These are phyloP conservation scores for Taphrina sp. DNA, from an alignment of 1,139 yeast genomes.

Conservation along the genomic window DNA sequence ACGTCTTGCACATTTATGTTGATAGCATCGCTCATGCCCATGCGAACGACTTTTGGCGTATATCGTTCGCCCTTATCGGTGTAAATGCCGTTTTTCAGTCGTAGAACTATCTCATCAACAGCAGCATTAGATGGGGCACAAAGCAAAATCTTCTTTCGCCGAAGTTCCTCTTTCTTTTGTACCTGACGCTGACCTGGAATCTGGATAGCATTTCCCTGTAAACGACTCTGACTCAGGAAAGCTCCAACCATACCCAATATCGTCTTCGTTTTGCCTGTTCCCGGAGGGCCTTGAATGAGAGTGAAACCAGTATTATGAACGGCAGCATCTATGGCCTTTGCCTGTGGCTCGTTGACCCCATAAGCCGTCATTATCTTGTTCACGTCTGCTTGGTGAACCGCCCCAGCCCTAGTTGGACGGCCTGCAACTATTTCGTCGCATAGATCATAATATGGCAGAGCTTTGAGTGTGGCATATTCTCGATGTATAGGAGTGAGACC, in stretches of 20 bases:
- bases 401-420: constrained; percentile 40
- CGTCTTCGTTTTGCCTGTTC: constrained; percentile 97
- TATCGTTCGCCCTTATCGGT: constrained; percentile 51
- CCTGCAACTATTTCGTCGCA: constrained; percentile 64
- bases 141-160: constrained; percentile 58
- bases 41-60: constrained; percentile 73
- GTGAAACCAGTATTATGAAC: constrained; percentile 72
- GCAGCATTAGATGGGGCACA: constrained; percentile 99
- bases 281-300: constrained; percentile 95
- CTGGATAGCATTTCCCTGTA: constrained; percentile 43
- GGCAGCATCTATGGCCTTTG: constrained; percentile 78
- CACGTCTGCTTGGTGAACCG: constrained; percentile 35
- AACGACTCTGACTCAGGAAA: constrained; percentile 52
- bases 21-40: constrained; percentile 88
- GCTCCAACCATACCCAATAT: constrained; percentile 89
- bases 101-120: constrained; percentile 89
- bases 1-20: constrained; percentile 77
- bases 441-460: constrained; percentile 76
- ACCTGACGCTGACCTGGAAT: constrained; percentile 43
- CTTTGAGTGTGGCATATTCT: constrained; percentile 80
- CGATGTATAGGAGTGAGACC: constrained; percentile 81
- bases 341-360: constrained; percentile 81
- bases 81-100: constrained; percentile 71
- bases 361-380: constrained; percentile 47
- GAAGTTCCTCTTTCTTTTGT: constrained; percentile 39